Percentiles rank a stretch among this genome's conserved stretches.
Evolutionary conservation across 2,329 filamentous ascomycete genomes (phyloP).

Genomic region (Dryadomyces quercus-mongolicae): DNA sequence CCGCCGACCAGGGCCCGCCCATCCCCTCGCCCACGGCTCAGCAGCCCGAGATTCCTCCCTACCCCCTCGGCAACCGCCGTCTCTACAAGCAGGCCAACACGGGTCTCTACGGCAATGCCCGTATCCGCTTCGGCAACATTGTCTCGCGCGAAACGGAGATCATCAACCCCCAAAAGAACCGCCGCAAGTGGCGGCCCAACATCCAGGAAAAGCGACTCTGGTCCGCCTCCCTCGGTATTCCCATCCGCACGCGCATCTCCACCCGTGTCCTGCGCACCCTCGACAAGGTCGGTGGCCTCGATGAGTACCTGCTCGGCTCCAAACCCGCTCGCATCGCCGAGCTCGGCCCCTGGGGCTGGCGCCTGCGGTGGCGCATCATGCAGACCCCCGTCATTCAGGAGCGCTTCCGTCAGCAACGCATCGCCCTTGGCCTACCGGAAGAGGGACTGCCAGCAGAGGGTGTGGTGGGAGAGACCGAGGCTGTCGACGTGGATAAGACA

Average conservation of each 20-base stretch:
- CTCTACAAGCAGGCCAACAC: constrained; percentile 72
- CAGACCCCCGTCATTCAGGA: constrained; percentile 56
- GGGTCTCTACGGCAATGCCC: constrained; percentile 57
- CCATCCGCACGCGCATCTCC: constrained; percentile 57
- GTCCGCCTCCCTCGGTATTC: constrained; percentile 47
- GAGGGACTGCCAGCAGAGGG: constrained; percentile 14
- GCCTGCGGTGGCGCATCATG: constrained; percentile 80
- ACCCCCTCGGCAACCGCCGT: constrained; percentile 59
- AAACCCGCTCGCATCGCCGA: constrained; percentile 71
- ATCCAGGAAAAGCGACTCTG: constrained; percentile 57
- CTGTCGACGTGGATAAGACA: not conserved
- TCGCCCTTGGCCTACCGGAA: constrained; percentile 50
- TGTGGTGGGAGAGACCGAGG: constrained; percentile 18
- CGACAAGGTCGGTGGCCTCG: constrained; percentile 76
- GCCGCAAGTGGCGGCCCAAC: constrained; percentile 66
- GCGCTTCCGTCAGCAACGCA: constrained; percentile 53
- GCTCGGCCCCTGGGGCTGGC: constrained; percentile 83
- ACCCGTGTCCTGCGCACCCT: constrained; percentile 61
- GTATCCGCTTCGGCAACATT: constrained; percentile 70
- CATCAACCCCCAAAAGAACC: constrained; percentile 40
- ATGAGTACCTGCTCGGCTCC: constrained; percentile 78
- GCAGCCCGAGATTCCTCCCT: constrained; percentile 38
- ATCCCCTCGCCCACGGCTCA: constrained; percentile 34
- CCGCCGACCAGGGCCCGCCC: constrained; percentile 17
- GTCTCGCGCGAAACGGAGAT: constrained; percentile 54